Percentiles rank a stretch among this genome's conserved stretches.
phyloP scores from a whole-genome alignment of 371 early-diverging fungal genomes.

The Nosema bombycis region DNA sequence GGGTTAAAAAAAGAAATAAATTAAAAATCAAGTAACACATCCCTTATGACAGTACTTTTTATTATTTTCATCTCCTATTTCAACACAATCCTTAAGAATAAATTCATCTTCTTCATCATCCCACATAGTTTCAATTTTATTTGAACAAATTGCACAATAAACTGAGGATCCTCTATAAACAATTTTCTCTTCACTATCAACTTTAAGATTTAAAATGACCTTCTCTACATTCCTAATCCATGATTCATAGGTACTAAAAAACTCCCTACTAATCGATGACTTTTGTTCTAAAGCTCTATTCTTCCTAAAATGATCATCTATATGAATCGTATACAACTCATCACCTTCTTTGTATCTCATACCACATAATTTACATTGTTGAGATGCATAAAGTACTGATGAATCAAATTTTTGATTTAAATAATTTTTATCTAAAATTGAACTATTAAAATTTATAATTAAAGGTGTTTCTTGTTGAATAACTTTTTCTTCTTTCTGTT shows the following conservation, averaged over 20 bases:
- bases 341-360: constrained; percentile 35
- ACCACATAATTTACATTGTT: constrained; percentile 51
- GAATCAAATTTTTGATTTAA: not conserved
- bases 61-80: constrained; percentile 27
- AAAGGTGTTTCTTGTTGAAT: not conserved
- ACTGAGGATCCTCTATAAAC: constrained; percentile 8
- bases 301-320: constrained; percentile 47
- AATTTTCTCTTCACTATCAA: constrained; percentile 34
- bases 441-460: not conserved
- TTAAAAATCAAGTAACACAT: constrained; percentile 43
- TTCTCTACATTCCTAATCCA: constrained; percentile 42
- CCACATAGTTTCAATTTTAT: constrained; percentile 37
- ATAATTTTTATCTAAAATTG: not conserved
- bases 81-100: constrained; percentile 27
- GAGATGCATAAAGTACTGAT: constrained; percentile 16
- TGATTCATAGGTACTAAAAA: constrained; percentile 20
- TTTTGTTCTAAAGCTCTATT: constrained; percentile 31
- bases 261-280: constrained; percentile 42
- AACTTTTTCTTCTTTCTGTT: not conserved
- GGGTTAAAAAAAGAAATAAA: not conserved
- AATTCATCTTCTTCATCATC: constrained; percentile 43
- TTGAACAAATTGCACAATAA: constrained; percentile 35
- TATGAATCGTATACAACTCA: constrained; percentile 28
- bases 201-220: constrained; percentile 28
- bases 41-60: constrained; percentile 29